Percentiles rank a stretch among this genome's conserved stretches.
phyloP scores from a whole-genome alignment of 208 protist species.

The Leishmania arabica region DNA sequence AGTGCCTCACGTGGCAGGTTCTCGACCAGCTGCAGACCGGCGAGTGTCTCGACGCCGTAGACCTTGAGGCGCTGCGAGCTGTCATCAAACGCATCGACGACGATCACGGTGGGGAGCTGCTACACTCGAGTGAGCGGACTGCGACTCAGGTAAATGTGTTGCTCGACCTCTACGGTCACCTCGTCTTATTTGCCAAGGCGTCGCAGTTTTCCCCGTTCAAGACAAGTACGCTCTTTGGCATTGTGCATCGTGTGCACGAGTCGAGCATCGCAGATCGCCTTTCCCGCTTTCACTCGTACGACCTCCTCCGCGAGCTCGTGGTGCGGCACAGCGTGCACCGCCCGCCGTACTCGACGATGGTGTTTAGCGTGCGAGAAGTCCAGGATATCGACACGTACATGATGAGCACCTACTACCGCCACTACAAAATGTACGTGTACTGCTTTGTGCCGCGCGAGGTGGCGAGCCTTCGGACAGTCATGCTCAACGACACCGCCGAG shows the following conservation, averaged over 20 bases:
- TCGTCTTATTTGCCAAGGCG: conserved; percentile 79
- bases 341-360: conserved; percentile 84
- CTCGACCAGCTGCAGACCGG: conserved; percentile 55
- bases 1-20: conserved; percentile 68
- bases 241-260: conserved; percentile 71
- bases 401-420: conserved; percentile 85
- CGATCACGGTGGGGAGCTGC: conserved; percentile 30
- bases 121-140: conserved; percentile 25
- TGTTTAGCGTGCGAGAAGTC: conserved; percentile 84
- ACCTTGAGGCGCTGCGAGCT: conserved; percentile 51
- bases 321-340: conserved; percentile 84
- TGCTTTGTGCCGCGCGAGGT: conserved; percentile 79
- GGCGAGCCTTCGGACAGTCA: conserved; percentile 54
- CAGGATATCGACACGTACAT: conserved; percentile 89
- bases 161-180: conserved; percentile 80
- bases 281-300: conserved; percentile 71
- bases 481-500: conserved; percentile 51
- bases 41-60: conserved; percentile 49
- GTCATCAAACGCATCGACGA: conserved; percentile 47
- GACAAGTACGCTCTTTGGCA: conserved; percentile 78
- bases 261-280: conserved; percentile 62
- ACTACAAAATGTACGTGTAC: conserved; percentile 94
- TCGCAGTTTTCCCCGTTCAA: conserved; percentile 72
- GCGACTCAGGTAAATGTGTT: conserved; percentile 58
- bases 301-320: conserved; percentile 69